Evolutionary conservation across 139 green algal species (phyloP), one percentile per base, ranked within the genome.

Genomic region (Chlorella vulgaris): DNA sequence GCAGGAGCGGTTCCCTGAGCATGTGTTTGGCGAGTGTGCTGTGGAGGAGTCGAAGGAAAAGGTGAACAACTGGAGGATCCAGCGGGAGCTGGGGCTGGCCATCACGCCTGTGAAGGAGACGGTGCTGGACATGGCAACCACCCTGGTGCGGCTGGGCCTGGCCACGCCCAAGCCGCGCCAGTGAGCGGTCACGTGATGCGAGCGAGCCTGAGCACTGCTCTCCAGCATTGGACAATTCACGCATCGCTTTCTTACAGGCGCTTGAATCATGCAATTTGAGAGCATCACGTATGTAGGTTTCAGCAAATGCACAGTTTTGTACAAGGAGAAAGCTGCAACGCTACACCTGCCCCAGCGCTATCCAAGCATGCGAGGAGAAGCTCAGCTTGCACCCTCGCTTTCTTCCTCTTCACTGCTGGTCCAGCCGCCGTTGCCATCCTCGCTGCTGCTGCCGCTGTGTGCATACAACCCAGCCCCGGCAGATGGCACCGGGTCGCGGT

Each of bases 71-170:
- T 76, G 62, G 31, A 51, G 79, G 76, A 73, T 89, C 21, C 53
- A 82, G 15, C 67, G 63, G 51, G 86, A 90, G 74, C 76, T 90
- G 39, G 78, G 78, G 7, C 33, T 93, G 39, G 31, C 62, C 15
- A 55, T 89, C 15, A 87, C 69, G 3, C 71, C 80, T 4, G 43
- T 85, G 7, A 38, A 69, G 38, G 53, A 68, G 28, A 91, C 85
- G 6, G n/a, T 93, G 28, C 77, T 81, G n/a, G 88, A 91, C 60
- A 89, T 87, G 81, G 86, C 80, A 3, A 36, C 43, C 22, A 86
- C 86, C 2, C 60, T 90, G 50, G 68, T 90, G 24, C 42, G 51
- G 24, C 74, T 90, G 7, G 82, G 82, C 4, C 58, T 80, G 38
- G 74, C 74, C 18, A n/a, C 31, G 38, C 74, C 74, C 33, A 65